Evolutionary conservation across 2,329 filamentous ascomycete species (phyloP).

Genomic region (Thielaviopsis populi): DNA sequence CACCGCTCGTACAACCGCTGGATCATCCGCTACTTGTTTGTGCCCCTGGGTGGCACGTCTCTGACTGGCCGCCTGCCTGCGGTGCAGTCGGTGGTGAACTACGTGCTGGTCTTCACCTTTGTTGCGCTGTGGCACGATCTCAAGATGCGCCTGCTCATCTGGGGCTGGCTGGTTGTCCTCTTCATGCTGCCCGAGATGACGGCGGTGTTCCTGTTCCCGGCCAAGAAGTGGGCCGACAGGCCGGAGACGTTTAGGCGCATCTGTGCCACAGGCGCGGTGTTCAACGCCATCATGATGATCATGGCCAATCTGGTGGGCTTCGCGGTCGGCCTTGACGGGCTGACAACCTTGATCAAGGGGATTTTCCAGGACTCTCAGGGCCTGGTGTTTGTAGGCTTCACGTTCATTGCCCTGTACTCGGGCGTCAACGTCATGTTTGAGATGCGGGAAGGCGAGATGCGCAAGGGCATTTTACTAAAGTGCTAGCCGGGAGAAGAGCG

Average conservation of each 20-base stretch:
- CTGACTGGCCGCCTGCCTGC: conserved; percentile 32
- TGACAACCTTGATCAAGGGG: conserved; percentile 58
- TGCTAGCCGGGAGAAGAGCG: conserved; percentile 26
- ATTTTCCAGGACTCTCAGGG: conserved; percentile 65
- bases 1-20: conserved; percentile 91
- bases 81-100: conserved; percentile 54
- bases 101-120: conserved; percentile 81
- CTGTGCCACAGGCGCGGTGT: conserved; percentile 65
- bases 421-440: conserved; percentile 95
- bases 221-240: conserved; percentile 50
- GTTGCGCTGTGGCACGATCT: conserved; percentile 98
- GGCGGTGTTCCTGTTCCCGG: conserved; percentile 56
- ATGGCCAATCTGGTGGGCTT: conserved; percentile 88
- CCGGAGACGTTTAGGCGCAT: conserved; percentile 66
- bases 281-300: conserved; percentile 90
- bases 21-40: conserved; percentile 84
- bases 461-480: conserved; percentile 68
- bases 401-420: conserved; percentile 64
- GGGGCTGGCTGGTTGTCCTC: conserved; percentile 91
- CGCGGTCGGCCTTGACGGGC: conserved; percentile 75
- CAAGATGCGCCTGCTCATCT: conserved; percentile 73
- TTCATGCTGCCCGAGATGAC: conserved; percentile 85
- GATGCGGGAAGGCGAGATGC: conserved; percentile 67
- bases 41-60: conserved; percentile 66
- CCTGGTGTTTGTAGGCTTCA: conserved; percentile 53